Evolutionary conservation across 2,329 filamentous ascomycete genomes (phyloP), one percentile per base, ranked within the genome.

Genomic region (Aspergillus calidoustus): DNA sequence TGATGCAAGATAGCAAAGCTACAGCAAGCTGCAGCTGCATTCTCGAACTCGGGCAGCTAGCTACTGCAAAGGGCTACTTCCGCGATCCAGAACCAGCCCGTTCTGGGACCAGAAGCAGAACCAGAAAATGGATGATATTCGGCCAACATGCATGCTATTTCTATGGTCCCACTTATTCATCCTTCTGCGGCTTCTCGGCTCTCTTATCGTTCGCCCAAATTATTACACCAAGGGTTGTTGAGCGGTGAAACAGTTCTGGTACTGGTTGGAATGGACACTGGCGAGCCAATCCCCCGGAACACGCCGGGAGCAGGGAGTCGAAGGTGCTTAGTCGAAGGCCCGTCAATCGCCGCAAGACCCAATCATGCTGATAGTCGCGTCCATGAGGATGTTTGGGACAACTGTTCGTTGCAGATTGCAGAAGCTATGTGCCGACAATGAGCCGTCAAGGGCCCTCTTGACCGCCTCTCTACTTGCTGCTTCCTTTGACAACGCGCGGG

Each of bases 211-310:
- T 68, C 65, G 58, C 61, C 54, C 59, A 53, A 60, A 56, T 56
- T 30, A 56, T 60, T 65, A 59, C 56, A 56, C 55, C 58, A 64
- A 64, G 61, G 59, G 25, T 3, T 28, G 25, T 57, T 34, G 61
- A 69, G 69, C 69, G 69, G 69, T 71, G 69, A 71, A 70, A 68
- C 67, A 49, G 54, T 60, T 58, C 59, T 59, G 61, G 63, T 62
- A 65, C 50, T 59, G 59, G 59, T 62, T 59, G 54, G 59, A 62
- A 68, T 57, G 61, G 61, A 65, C 49, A 47, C 46, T 60, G 53
- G 38, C 49, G 61, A 67, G 65, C 69, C 69, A 70, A 55, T 67
- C 53, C 62, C 61, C 65, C 69, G 69, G 69, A 70, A 67, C 64
- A 64, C 55, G 57, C 57, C 67, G 69, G 68, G 66, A 65, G 56